Evolutionary conservation across 2,329 filamentous ascomycete genomes (phyloP).

Genomic region (Arthrobotrys musiformis): DNA sequence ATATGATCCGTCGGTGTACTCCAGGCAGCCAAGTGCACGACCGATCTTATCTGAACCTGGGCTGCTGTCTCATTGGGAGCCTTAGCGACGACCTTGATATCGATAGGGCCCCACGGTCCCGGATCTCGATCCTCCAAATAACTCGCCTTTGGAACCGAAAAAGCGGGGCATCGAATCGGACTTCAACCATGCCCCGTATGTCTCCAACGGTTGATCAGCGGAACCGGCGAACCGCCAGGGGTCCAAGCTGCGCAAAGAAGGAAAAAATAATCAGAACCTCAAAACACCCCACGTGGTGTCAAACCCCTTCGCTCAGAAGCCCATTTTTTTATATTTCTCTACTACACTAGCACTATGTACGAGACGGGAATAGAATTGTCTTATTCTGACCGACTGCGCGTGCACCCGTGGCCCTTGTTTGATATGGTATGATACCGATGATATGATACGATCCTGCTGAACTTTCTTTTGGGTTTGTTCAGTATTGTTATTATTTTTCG

Average conservation of each 20-base stretch:
- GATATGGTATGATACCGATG: neutral
- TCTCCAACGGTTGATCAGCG: slow-evolving; percentile 22
- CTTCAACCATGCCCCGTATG: slow-evolving; percentile 3
- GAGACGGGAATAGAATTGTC: neutral
- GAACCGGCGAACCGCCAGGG: slow-evolving; percentile 9
- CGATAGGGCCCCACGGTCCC: slow-evolving; percentile 22
- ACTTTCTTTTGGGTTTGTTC: slow-evolving; percentile 1
- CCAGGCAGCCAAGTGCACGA: slow-evolving; percentile 11
- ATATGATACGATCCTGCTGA: neutral
- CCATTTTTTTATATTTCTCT: neutral
- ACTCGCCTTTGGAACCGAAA: slow-evolving; percentile 38
- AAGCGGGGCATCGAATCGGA: slow-evolving; percentile 39
- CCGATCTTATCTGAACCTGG: neutral
- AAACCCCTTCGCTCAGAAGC: neutral
- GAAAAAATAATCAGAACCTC: neutral
- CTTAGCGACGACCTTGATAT: slow-evolving; percentile 24
- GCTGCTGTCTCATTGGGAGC: slow-evolving; percentile 16
- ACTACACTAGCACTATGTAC: no score
- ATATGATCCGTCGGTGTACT: neutral
- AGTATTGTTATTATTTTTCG: no score
- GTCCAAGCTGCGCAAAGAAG: neutral
- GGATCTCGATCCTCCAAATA: slow-evolving; percentile 12
- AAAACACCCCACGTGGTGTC: slow-evolving; percentile 36
- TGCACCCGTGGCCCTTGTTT: neutral
- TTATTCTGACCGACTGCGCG: neutral